These are phyloP conservation scores for Penicillium sp. DNA, from an alignment of 2,329 filamentous ascomycete species.

Conservation along the genomic window DNA sequence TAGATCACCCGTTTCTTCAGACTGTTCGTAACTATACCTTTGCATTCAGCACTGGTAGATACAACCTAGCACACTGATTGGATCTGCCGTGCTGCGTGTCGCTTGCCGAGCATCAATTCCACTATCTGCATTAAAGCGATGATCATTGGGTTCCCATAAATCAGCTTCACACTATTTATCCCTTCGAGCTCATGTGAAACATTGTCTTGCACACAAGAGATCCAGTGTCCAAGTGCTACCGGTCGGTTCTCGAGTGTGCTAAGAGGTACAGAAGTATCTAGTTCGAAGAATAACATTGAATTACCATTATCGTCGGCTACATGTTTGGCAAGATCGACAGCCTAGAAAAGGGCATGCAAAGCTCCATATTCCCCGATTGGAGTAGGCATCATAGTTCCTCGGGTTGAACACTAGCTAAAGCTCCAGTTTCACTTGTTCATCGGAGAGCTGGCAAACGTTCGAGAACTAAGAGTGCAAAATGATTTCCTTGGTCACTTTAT, in stretches of 20 bases:
- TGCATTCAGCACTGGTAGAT: neutral
- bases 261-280: neutral
- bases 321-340: neutral
- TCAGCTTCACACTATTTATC: neutral
- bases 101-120: neutral
- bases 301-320: neutral
- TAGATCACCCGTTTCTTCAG: neutral
- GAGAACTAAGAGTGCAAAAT: neutral
- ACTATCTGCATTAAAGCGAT: neutral
- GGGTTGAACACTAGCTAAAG: neutral
- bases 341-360: neutral
- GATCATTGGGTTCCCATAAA: neutral
- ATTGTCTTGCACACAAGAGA: conserved; percentile 5
- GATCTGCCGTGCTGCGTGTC: conserved; percentile 8
- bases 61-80: neutral
- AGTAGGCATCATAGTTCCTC: neutral
- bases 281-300: neutral
- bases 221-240: conserved; percentile 9
- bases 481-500: too few relatives aligned
- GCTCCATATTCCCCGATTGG: conserved; percentile 18
- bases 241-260: conserved; percentile 5
- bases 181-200: conserved; percentile 7
- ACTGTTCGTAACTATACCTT: too few relatives aligned
- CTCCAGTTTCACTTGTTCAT: conserved; percentile 9
- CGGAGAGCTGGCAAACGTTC: neutral